Evolutionary conservation across 2,329 filamentous ascomycete species (phyloP), one percentile per base, ranked within the genome.

Genomic region (Phyllosticta capitalensis): DNA sequence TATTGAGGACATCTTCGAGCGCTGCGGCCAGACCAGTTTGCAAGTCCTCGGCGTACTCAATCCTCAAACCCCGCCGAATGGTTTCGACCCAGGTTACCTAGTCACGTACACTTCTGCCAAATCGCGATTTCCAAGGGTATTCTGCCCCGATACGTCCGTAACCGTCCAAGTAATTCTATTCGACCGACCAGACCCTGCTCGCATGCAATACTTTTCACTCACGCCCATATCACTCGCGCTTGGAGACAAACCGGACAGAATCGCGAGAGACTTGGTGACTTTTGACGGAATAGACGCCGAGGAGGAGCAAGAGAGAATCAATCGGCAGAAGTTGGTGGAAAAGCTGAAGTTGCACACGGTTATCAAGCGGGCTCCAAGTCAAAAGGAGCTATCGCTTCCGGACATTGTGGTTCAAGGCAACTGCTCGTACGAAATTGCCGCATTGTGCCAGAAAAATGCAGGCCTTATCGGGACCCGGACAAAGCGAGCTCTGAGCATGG

Each of bases 151-250:
- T 54, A 82, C 83, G 63, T 84, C 84, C 5, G 79, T 88, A 20
- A 90, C 86, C 52, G 83, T 95, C 52, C 94, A 99, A 70, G 83
- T 96, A 52, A 88, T 97, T 61, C 80, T 95, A 60, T 99, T 95
- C 73, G 86, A 96, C 67, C 82, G 92, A 53, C 94, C 94, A 0
- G 83, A 88, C 60, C 92, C 94, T 0, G 85, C 82, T 30, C 83
- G 86, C 59, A 97, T 99, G 94, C 92, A 99, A 73, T 99, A 97
- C 72, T 87, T 97, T 66, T 99, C 94, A 0, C 78, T 96, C 20
- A 83, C 85, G 26, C 92, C 94, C 0, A 97, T 99, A 56, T 87
- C 91, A 0, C 79, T 99, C 50, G 91, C 91, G 0, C 78, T 99
- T 14, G 89, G 83, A 2, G 88, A 92, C 68, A 61, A 61, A 28